A percentile compares a stretch with the other conserved stretches of the same genome.
phyloP scores from a whole-genome alignment of 108 stramenopile genomes.

The Epithemia pelagica region DNA sequence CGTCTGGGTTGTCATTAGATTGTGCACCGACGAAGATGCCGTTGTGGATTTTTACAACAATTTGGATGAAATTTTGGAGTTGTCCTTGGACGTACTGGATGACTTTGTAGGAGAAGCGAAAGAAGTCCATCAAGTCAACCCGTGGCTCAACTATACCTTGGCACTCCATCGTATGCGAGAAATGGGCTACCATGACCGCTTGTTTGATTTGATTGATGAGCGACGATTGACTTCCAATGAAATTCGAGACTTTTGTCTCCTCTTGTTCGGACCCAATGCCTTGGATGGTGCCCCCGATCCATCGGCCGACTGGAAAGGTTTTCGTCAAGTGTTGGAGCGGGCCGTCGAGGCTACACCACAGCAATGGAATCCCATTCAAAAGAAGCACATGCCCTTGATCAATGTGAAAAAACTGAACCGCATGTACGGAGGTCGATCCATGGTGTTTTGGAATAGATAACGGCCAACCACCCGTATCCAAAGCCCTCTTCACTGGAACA shows the following conservation, averaged over 20 bases:
- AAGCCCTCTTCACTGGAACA: too few species aligned
- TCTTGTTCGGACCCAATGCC: too few species aligned
- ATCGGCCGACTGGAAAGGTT: constrained; percentile 26
- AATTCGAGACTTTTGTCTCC: constrained; percentile 46
- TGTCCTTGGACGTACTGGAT: too few species aligned
- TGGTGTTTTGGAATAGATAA: too few species aligned
- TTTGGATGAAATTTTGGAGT: constrained; percentile 44
- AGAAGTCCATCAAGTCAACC: constrained; percentile 34
- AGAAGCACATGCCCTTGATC: constrained; percentile 35
- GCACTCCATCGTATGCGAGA: constrained; percentile 38
- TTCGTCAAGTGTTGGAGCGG: constrained; percentile 27
- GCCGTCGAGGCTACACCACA: constrained; percentile 20
- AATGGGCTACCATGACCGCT: constrained; percentile 13
- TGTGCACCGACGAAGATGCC: constrained; percentile 59
- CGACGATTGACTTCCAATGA: constrained; percentile 28
- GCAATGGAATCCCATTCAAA: constrained; percentile 35
- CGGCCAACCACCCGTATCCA: too few species aligned
- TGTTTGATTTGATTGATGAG: constrained; percentile 38
- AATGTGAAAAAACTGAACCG: constrained; percentile 28
- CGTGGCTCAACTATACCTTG: constrained; percentile 38
- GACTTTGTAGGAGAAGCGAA: constrained; percentile 35
- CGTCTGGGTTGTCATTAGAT: constrained; percentile 48
- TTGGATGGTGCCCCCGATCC: constrained; percentile 32
- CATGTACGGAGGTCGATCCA: too few species aligned
- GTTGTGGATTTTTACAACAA: constrained; percentile 50